Percentiles rank a stretch among this genome's conserved stretches.
Evolutionary conservation across 805 yeast genomes (phyloP).

Genomic region (Yamadazyma tumulicola): DNA sequence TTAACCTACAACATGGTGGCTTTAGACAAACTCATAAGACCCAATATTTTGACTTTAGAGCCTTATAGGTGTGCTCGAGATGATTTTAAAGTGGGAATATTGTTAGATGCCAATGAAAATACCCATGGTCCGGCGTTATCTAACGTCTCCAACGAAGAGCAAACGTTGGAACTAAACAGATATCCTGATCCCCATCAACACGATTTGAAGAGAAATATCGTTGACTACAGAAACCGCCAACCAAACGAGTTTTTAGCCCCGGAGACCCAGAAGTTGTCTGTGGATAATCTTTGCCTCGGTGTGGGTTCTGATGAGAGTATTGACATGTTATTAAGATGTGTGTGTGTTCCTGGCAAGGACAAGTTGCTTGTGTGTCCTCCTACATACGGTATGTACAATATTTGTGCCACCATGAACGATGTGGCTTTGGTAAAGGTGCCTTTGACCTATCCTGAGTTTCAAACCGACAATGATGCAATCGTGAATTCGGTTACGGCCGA

Average conservation of each 20-base stretch:
- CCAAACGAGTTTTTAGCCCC: constrained; percentile 22
- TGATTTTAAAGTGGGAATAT: constrained; percentile 82
- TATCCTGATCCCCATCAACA: constrained; percentile 97
- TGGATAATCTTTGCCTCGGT: constrained; percentile 82
- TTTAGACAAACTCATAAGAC: constrained; percentile 46
- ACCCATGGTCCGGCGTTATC: constrained; percentile 82
- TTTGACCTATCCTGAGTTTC: constrained; percentile 49
- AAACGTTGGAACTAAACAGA: constrained; percentile 64
- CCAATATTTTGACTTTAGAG: constrained; percentile 75
- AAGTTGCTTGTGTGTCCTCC: constrained; percentile 88
- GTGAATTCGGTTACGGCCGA: constrained; percentile 52
- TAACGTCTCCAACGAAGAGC: constrained; percentile 42
- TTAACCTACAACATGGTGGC: constrained; percentile 10
- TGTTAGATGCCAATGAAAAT: constrained; percentile 95
- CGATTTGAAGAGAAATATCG: constrained; percentile 66
- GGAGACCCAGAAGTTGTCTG: constrained; percentile 29
- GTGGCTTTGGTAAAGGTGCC: constrained; percentile 75
- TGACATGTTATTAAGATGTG: constrained; percentile 81
- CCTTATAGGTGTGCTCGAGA: constrained; percentile 98
- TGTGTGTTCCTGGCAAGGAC: constrained; percentile 78
- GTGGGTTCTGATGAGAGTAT: constrained; percentile 98
- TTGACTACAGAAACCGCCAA: constrained; percentile 64
- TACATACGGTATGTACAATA: constrained; percentile 95
- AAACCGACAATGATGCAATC: constrained; percentile 55
- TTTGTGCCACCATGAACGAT: constrained; percentile 88